phyloP scores from a whole-genome alignment of 306 rosid species.

The Cyamopsis tetragonoloba region DNA sequence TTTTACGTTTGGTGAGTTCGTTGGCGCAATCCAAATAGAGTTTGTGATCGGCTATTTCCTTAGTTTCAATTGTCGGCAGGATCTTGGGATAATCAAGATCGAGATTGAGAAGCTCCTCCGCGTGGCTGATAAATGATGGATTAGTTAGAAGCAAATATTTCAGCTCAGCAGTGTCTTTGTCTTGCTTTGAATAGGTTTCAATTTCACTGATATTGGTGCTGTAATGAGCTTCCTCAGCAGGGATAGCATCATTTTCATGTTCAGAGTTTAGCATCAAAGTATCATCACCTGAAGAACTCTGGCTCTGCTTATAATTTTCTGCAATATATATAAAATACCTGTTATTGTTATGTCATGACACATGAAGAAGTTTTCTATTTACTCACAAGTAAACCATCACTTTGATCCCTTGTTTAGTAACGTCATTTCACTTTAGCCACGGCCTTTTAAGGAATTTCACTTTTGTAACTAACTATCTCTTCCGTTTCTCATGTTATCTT shows the following conservation, averaged over 20 bases:
- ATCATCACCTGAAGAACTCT: slow-evolving; percentile 29
- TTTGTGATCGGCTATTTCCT: slow-evolving; percentile 24
- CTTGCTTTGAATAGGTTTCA: slow-evolving; percentile 1
- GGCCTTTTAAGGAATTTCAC: too few species aligned
- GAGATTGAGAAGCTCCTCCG: slow-evolving; percentile 57
- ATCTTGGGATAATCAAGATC: slow-evolving; percentile 34
- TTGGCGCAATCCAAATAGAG: slow-evolving; percentile 65
- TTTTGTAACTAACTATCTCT: too few species aligned
- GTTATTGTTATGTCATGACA: slow-evolving; percentile 7
- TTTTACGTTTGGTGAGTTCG: slow-evolving; percentile 53
- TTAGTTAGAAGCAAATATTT: slow-evolving; percentile 50
- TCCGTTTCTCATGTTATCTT: too few species aligned
- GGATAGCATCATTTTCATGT: slow-evolving; percentile 20
- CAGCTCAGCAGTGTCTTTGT: slow-evolving; percentile 27
- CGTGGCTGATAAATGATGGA: slow-evolving; percentile 59
- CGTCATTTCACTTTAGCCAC: too few species aligned
- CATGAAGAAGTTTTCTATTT: background rate
- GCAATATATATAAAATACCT: slow-evolving; percentile 21
- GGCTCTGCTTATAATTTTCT: slow-evolving; percentile 40
- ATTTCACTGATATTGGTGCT: slow-evolving; percentile 5
- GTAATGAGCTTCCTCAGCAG: slow-evolving; percentile 32
- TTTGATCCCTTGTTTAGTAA: too few species aligned
- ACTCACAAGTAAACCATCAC: too few species aligned
- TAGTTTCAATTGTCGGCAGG: slow-evolving; percentile 26
- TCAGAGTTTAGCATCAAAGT: slow-evolving; percentile 26